Percentiles rank a stretch among this genome's conserved stretches.
Conservation (phyloP, 768 basidiomycete genomes). For the Galerina marginata region DNA sequence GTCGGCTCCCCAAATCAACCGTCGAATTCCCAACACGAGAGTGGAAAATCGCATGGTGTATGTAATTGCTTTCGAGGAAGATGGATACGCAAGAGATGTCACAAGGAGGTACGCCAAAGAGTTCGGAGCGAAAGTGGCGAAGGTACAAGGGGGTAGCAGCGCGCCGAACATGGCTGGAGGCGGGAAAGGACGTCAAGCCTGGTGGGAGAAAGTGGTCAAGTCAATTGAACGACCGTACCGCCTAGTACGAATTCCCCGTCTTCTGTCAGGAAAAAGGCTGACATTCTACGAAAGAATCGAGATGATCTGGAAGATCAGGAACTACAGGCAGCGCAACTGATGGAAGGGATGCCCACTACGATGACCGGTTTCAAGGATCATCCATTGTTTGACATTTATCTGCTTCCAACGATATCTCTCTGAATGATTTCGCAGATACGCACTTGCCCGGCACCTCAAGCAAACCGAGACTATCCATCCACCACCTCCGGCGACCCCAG, state of each 20-base stretch:
- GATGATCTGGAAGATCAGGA: constrained; percentile 95
- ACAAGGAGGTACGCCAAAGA: constrained; percentile 87
- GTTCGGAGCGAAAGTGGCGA: constrained; percentile 80
- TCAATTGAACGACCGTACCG: constrained; percentile 77
- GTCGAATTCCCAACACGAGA: constrained; percentile 32
- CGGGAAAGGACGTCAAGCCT: constrained; percentile 72
- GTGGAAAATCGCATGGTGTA: constrained; percentile 88
- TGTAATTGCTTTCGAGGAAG: constrained; percentile 94
- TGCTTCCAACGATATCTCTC: neutral
- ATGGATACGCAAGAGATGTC: constrained; percentile 90
- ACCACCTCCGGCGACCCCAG: constrained; percentile 59
- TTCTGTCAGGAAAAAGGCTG: constrained; percentile 7
- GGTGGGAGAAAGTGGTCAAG: constrained; percentile 81
- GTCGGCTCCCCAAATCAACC: constrained; percentile 17
- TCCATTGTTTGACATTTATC: constrained; percentile 65
- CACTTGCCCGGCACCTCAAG: constrained; percentile 84
- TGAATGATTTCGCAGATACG: constrained; percentile 43
- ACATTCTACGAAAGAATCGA: constrained; percentile 64
- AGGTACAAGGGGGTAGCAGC: constrained; percentile 68
- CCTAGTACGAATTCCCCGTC: constrained; percentile 58
- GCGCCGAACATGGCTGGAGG: constrained; percentile 43
- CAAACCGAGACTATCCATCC: constrained; percentile 87
- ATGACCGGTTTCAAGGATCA: constrained; percentile 95
- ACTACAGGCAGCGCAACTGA: constrained; percentile 73
- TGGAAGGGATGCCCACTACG: constrained; percentile 92